phyloP scores from a whole-genome alignment of 2,329 filamentous ascomycete genomes.

The Alternaria metachromatica region DNA sequence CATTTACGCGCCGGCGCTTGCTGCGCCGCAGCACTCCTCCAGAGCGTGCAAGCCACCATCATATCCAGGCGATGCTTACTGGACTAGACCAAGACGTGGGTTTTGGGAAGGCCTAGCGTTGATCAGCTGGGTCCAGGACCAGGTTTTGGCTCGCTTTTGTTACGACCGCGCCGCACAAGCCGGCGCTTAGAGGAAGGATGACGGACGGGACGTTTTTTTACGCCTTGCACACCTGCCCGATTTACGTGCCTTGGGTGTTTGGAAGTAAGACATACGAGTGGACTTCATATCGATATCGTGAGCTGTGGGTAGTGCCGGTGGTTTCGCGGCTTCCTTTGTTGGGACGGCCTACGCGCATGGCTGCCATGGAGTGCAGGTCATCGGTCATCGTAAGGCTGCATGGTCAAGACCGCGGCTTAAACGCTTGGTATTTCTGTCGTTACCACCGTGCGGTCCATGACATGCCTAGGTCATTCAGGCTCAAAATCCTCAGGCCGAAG shows the following conservation, averaged over 20 bases:
- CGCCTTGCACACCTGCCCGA: slow-evolving; percentile 7
- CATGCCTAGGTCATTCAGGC: neutral
- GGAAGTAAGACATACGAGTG: slow-evolving; percentile 8
- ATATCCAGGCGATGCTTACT: neutral
- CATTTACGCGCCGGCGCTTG: slow-evolving; percentile 14
- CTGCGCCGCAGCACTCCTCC: slow-evolving; percentile 4
- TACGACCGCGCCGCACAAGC: slow-evolving; percentile 1
- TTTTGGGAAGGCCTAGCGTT: slow-evolving; percentile 1
- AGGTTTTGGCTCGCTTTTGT: neutral
- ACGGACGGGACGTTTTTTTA: slow-evolving; percentile 5
- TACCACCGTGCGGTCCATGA: neutral
- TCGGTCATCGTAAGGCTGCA: slow-evolving; percentile 2
- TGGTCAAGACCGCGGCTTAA: neutral
- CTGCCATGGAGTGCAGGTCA: neutral
- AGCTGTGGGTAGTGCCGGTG: neutral
- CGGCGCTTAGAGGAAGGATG: slow-evolving; percentile 17
- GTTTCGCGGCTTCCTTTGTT: neutral
- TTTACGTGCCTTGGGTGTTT: slow-evolving; percentile 3
- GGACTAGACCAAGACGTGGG: neutral
- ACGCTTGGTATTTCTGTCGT: neutral
- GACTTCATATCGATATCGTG: neutral
- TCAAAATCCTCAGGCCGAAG: neutral
- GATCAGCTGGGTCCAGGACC: slow-evolving; percentile 1
- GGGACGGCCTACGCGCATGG: neutral
- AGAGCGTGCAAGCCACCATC: slow-evolving; percentile 6